Base-by-base conservation (phyloP, 2,329 filamentous ascomycete genomes). In the Verticillium albo-atrum region DNA sequence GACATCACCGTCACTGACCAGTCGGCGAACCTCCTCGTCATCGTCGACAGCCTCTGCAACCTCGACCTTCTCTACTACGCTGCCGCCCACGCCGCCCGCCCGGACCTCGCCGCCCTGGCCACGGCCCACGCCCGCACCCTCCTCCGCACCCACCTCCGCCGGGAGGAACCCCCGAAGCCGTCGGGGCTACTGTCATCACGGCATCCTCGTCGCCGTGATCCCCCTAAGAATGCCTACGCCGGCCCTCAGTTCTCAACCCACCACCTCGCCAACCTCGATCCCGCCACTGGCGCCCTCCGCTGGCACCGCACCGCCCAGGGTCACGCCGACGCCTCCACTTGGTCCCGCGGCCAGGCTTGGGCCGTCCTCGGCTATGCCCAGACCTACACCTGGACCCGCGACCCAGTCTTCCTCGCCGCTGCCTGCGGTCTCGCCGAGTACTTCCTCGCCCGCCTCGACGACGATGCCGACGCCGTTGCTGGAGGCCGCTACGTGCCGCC, bases 281-380 rank as follows among this genome's bases (percentile, higher is more conserved):
- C 77, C 0, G 54, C 61, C 0, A 77, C 71, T 0, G 78, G 79
- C 0, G 59, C 61, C 1, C 64, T 79, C 0, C 75, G 75, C 60
- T 61, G 70, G 28, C 72, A 72, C 10, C 68, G 75, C 61, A 82
- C 79, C 0, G 75, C 75, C 10, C 80, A 83, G 61, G 80, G 80
- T 2, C 77, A 76, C 65, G 63, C 67, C 3, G 73, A 79, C 55
- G 64, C 70, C 14, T 81, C 77, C 0, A 81, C 78, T 0, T 82
- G 80, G 80, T 69, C 75, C 1, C 71, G 80, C 2, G 80, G 80
- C 0, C 80, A 82, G 59, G 75, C 78, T 0, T 83, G 79, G 79
- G 74, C 73, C 0, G 76, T 82, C 7, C 67, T 80, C 50, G 79
- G 79, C 0, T 82, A 79, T 57, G 71, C 78, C 1, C 79, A 82